Base-by-base conservation (phyloP, 2,329 filamentous ascomycete species). In the Fusarium palustre region DNA sequence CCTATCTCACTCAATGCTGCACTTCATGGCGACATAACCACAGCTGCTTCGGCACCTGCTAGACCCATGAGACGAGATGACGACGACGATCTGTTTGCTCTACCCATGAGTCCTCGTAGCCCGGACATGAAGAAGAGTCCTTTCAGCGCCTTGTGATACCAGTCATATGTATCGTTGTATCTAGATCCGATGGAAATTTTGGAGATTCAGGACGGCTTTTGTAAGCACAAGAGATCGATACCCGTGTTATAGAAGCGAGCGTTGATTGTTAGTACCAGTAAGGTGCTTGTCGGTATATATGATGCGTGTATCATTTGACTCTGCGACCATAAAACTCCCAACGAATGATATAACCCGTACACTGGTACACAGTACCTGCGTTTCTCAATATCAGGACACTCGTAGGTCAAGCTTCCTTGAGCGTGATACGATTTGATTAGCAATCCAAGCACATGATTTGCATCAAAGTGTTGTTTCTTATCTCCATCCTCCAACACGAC, bases 401-500 rank as follows among this genome's bases (percentile, higher is more conserved):
- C 47, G 28, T 16, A 24, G 25, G 18, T 15, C 16, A 25, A 16
- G n/a, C 18, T 28, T 48, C 12, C 41, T 16, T 36, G 10, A 2
- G 33, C 11, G 24, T 49, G 25, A 33, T n/a, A 15, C 31, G 24
- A 18, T 20, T 31, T 46, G 6, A 12, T 28, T 11, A 18, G 34
- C 33, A 39, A n/a, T 13, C 13, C 10, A 25, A 50, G 24, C 5
- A n/a, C 39, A 24, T 24, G 28, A 11, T 46, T 31, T 33, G 28
- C 41, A 47, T 47, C 43, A 39, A 46, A 28, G 16, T 54, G 31
- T 34, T 15, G 16, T 20, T 39, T 20, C 20, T 56, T 28, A 95
- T 75, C 95, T 88, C 96, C 96, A 98, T 1, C 96, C 96, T 13
- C 95, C 95, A 34, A 98, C 95, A 71, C 95, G 86, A 25, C 95